These are phyloP conservation scores for Gonapodya prolifera DNA, from an alignment of 192 early-diverging fungal species.

Conservation along the genomic window DNA sequence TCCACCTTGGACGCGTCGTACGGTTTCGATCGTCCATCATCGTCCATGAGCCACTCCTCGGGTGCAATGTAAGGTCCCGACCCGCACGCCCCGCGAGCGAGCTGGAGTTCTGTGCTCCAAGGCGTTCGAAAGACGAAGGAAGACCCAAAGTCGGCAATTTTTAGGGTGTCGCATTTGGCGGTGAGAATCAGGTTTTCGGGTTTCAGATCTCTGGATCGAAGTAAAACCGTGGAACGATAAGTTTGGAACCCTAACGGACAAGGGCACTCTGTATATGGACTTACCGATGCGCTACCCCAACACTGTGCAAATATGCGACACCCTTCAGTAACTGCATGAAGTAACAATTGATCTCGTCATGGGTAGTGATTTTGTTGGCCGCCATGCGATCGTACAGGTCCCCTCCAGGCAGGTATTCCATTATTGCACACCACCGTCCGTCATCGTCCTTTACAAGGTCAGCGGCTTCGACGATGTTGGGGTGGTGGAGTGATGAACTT, in stretches of 20 bases:
- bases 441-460: too few species aligned
- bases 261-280: too few species aligned
- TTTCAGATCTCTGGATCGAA: constrained; percentile 34
- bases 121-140: constrained; percentile 86
- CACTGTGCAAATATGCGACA: constrained; percentile 76
- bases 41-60: too few species aligned
- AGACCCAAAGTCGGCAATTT: constrained; percentile 98
- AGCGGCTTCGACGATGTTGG: too few species aligned
- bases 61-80: constrained; percentile 96
- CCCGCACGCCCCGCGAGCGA: constrained; percentile 82
- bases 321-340: constrained; percentile 50
- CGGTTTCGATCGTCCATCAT: too few species aligned
- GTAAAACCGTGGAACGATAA: constrained; percentile 36
- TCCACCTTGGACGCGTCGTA: too few species aligned
- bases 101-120: constrained; percentile 63
- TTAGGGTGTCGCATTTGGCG: constrained; percentile 58
- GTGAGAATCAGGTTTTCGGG: constrained; percentile 83
- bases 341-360: constrained; percentile 64
- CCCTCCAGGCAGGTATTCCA: constrained; percentile 93
- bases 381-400: constrained; percentile 76
- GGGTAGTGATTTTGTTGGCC: constrained; percentile 53
- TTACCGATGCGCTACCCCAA: constrained; percentile 96
- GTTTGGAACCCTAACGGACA: constrained; percentile 17
- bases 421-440: constrained; percentile 50
- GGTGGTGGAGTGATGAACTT: too few species aligned